Evolutionary conservation across 306 rosid genomes (phyloP), one percentile per base, ranked within the genome.

Genomic region (Rosa multiflora): DNA sequence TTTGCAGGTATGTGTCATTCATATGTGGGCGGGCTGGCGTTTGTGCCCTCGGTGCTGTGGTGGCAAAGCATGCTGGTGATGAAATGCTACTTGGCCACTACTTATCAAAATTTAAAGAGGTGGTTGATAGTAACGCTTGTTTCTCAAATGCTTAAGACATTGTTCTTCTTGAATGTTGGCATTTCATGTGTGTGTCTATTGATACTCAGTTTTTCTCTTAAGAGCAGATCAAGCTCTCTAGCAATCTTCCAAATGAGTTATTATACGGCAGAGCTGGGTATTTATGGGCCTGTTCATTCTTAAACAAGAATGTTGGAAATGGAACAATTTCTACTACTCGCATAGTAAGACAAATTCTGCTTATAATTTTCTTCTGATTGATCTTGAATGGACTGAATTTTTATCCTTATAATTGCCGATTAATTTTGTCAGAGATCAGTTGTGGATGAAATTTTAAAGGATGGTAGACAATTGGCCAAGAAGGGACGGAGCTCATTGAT

Each of bases 41-140:
- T 76, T 90, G 90, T 86, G 94, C 93, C 70, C 87, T 90, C 76
- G 97, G 97, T 84, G 93, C 97, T 76, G 92, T 89, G 76, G 81
- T 85, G 59, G 94, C 97, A 55, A 94, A 89, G 92, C 88, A 83
- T 71, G 59, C 80, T 20, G 91, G 93, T 73, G 90, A 94, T 82
- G 85, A 75, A 80, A 83, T 76, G 66, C 82, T 89, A 70, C 89
- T 88, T 17, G 83, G 80, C 68, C 81, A 46, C 79, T 92, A 90
- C 88, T 75, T 92, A 20, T 78, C 80, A 76, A 81, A 87, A 61
- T 89, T 94, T 75, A 78, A 88, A 58, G 84, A 87, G 96, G 94
- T 88, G 49, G 47, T 83, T 49, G 43, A 67, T 82, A 63, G 53
- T 73, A 72, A 52, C 67, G 9, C 18, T 59, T 75, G 42, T 63